Conservation (phyloP, 2,329 filamentous ascomycete species). For the Alternaria ethzedia region DNA sequence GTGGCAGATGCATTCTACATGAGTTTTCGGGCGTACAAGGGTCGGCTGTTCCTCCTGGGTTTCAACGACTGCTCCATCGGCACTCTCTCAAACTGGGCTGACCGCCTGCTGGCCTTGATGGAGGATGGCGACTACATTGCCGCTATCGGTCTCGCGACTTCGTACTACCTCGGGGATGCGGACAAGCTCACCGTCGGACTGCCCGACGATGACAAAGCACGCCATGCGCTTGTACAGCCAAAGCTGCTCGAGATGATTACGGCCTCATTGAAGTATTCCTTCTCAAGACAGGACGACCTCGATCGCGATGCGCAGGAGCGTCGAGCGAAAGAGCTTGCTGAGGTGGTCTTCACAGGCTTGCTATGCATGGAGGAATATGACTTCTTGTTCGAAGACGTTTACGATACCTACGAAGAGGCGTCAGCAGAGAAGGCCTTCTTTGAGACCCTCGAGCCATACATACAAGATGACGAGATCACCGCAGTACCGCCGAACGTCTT, state of each 20-base stretch:
- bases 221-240: conserved; percentile 83
- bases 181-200: conserved; percentile 94
- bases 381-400: conserved; percentile 90
- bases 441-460: conserved; percentile 85
- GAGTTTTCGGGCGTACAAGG: conserved; percentile 96
- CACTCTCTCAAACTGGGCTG: conserved; percentile 94
- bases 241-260: conserved; percentile 93
- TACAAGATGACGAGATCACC: conserved; percentile 77
- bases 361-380: conserved; percentile 77
- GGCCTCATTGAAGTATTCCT: conserved; percentile 88
- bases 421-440: conserved; percentile 78
- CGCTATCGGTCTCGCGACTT: conserved; percentile 87
- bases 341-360: conserved; percentile 84
- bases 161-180: conserved; percentile 89
- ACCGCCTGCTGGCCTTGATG: conserved; percentile 91
- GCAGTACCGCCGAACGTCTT: conserved; percentile 81
- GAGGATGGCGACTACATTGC: conserved; percentile 95
- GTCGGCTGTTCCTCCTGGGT: conserved; percentile 88
- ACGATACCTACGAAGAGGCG: conserved; percentile 85
- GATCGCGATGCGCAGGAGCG: conserved; percentile 58
- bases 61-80: conserved; percentile 93
- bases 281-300: conserved; percentile 66
- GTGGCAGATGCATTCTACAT: conserved; percentile 98
- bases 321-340: conserved; percentile 78
- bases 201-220: conserved; percentile 77